phyloP scores from a whole-genome alignment of 495 filamentous ascomycete genomes.

The Tuber calosporum region DNA sequence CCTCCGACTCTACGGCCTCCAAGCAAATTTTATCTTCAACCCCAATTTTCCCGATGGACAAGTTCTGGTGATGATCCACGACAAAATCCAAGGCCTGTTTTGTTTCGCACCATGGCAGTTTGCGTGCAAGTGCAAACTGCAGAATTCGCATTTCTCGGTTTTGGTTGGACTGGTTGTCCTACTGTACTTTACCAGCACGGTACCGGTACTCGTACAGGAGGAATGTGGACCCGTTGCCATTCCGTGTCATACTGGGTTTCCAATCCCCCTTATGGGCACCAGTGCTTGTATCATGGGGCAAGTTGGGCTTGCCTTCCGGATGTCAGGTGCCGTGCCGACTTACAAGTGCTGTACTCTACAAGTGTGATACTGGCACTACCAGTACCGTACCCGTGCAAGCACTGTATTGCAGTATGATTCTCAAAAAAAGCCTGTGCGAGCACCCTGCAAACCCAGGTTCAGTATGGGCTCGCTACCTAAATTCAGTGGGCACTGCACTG shows the following conservation, averaged over 20 bases:
- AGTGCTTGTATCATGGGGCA: background rate
- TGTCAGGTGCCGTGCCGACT: too few species aligned
- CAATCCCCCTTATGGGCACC: too few species aligned
- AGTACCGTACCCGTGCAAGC: too few species aligned
- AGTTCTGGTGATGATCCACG: background rate
- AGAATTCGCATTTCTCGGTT: background rate
- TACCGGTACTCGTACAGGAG: background rate
- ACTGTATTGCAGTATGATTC: background rate
- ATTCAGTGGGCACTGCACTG: too few species aligned
- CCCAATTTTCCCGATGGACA: background rate
- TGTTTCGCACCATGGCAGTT: too few species aligned
- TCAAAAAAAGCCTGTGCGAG: background rate
- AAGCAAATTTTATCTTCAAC: background rate
- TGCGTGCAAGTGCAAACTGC: background rate
- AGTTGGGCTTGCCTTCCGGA: background rate
- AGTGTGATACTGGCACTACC: too few species aligned
- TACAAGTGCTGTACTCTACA: background rate
- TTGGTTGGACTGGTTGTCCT: background rate
- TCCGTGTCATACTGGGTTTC: too few species aligned
- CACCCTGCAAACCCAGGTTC: background rate
- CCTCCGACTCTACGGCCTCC: background rate
- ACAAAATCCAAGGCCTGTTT: background rate
- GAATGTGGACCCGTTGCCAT: too few species aligned
- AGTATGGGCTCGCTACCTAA: background rate
- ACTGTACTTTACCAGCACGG: too few species aligned